phyloP scores from a whole-genome alignment of 129 eudicot species.

The Chrysanthemum makinoi region DNA sequence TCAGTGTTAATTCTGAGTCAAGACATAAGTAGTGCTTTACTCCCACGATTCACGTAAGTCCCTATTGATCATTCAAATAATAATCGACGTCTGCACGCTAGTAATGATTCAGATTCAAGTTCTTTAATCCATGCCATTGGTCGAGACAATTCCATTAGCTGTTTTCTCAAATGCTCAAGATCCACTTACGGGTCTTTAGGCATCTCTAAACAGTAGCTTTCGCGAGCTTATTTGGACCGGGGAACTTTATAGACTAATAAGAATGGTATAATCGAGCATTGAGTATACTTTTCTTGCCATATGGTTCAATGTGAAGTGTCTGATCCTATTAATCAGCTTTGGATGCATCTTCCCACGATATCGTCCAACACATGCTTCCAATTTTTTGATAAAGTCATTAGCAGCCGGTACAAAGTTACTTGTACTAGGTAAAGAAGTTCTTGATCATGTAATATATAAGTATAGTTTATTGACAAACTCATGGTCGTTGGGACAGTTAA shows the following conservation, averaged over 20 bases:
- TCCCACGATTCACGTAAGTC: neutral
- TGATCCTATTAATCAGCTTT: slow-evolving; percentile 58
- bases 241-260: slow-evolving; percentile 56
- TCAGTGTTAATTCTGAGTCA: no score
- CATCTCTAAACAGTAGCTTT: slow-evolving; percentile 62
- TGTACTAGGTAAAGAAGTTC: slow-evolving; percentile 57
- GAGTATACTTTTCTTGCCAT: slow-evolving; percentile 91
- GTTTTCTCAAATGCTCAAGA: slow-evolving; percentile 68
- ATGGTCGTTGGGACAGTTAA: slow-evolving; percentile 64
- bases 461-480: slow-evolving; percentile 69
- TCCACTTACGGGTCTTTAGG: slow-evolving; percentile 63
- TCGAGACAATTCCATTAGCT: slow-evolving; percentile 66
- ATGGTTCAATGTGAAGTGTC: slow-evolving; percentile 86
- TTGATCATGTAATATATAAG: slow-evolving; percentile 53
- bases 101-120: slow-evolving; percentile 49
- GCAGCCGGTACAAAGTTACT: slow-evolving; percentile 87
- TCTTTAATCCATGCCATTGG: slow-evolving; percentile 63
- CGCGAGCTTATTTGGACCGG: slow-evolving; percentile 63
- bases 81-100: slow-evolving; percentile 15
- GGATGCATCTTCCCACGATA: slow-evolving; percentile 78
- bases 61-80: slow-evolving; percentile 24
- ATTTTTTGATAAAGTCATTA: slow-evolving; percentile 67
- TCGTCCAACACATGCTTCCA: slow-evolving; percentile 58
- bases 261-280: slow-evolving; percentile 60
- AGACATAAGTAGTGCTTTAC: no score